Evolutionary conservation across 2,329 filamentous ascomycete species (phyloP).

Genomic region (Ramularia endophylla): DNA sequence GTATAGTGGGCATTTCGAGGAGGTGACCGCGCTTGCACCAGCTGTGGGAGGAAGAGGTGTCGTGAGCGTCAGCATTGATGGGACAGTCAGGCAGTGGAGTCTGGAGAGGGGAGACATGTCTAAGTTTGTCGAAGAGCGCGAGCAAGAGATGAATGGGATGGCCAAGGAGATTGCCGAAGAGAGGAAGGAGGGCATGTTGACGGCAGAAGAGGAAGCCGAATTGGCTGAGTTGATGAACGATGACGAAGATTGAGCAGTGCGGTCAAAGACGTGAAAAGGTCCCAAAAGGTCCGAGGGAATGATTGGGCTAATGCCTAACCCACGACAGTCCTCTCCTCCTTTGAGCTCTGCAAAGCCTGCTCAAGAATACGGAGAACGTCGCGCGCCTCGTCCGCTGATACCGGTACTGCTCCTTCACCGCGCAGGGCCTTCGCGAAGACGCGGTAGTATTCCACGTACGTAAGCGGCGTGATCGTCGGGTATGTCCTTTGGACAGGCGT

Average conservation of each 20-base stretch:
- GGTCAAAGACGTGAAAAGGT: no score
- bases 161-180: constrained; percentile 36
- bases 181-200: constrained; percentile 54
- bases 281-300: no score
- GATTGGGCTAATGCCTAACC: constrained; percentile 3
- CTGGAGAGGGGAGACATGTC: constrained; percentile 58
- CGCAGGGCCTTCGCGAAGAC: constrained; percentile 47
- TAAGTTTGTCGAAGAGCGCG: constrained; percentile 46
- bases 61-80: constrained; percentile 83
- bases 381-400: constrained; percentile 47
- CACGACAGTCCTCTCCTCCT: constrained; percentile 41
- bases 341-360: constrained; percentile 49
- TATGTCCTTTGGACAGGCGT: constrained; percentile 40
- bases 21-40: constrained; percentile 75
- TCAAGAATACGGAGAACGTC: constrained; percentile 54
- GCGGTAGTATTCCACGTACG: constrained; percentile 63
- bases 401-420: constrained; percentile 49
- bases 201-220: constrained; percentile 87
- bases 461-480: constrained; percentile 58
- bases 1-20: constrained; percentile 77
- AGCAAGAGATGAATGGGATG: constrained; percentile 44
- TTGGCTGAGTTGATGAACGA: constrained; percentile 86
- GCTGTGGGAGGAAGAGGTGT: constrained; percentile 48
- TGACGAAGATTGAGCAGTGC: constrained; percentile 46
- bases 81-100: constrained; percentile 79